phyloP scores from a whole-genome alignment of 495 filamentous ascomycete genomes.

The Aspergillus steynii region DNA sequence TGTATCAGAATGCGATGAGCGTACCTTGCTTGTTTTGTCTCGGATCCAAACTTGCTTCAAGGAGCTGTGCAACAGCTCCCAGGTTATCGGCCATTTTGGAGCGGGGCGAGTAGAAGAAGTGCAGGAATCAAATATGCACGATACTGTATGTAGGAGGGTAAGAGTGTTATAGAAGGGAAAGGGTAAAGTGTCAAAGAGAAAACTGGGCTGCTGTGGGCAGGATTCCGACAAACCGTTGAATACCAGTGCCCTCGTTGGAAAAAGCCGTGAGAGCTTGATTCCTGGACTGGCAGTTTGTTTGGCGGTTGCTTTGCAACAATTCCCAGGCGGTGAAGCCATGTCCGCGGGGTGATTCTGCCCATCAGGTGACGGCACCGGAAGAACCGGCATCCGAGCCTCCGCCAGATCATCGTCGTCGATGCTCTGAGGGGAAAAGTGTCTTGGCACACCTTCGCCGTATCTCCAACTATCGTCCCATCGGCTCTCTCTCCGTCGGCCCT shows the following conservation, averaged over 20 bases:
- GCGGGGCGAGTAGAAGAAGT: slow-evolving; percentile 24
- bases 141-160: slow-evolving; percentile 4
- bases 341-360: slow-evolving; percentile 32
- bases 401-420: slow-evolving; percentile 26
- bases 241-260: slow-evolving; percentile 10
- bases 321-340: slow-evolving; percentile 26
- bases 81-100: slow-evolving; percentile 74
- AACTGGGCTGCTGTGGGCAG: background rate
- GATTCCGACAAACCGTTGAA: background rate
- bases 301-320: slow-evolving; percentile 30
- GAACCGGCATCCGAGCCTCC: slow-evolving; percentile 19
- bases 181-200: background rate
- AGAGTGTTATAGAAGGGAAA: background rate
- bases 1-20: slow-evolving; percentile 17
- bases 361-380: slow-evolving; percentile 23
- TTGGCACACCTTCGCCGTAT: slow-evolving; percentile 19
- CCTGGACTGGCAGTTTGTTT: slow-evolving; percentile 40
- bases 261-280: slow-evolving; percentile 23
- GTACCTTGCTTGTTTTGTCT: slow-evolving; percentile 83
- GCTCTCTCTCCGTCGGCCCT: slow-evolving; percentile 10
- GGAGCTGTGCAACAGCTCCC: slow-evolving; percentile 70
- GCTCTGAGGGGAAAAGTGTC: slow-evolving; percentile 26
- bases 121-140: background rate
- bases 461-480: background rate
- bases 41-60: slow-evolving; percentile 85